Base-by-base conservation (phyloP, 1,284 basidiomycete genomes). In the Coniferiporia weirii region DNA sequence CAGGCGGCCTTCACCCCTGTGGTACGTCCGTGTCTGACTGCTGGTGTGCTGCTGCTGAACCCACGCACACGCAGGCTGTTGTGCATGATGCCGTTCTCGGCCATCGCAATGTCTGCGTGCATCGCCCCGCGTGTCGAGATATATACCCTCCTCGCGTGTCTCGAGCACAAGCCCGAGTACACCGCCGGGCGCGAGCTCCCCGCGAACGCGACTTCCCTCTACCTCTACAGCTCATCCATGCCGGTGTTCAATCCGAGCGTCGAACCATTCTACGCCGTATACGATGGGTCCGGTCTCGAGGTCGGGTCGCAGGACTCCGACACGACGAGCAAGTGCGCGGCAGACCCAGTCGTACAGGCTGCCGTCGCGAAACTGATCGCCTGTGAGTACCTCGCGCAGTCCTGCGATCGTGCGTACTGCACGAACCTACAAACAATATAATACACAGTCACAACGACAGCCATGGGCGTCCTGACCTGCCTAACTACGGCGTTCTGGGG, bases 401-500 rank as follows among this genome's bases (percentile, higher is more conserved):
- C 27, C n/a, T 27, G 27, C 27, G 27, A 5, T 27, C 27, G 27
- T 27, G 27, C 27, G 27, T 27, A 27, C 27, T 3, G 27, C 27
- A 5, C 27, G 27, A 27, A 27, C 27, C 27, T 27, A 27, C 27
- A 27, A 27, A 27, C 27, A 27, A 27, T 27, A 27, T 27, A 27
- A 27, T 27, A 54, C 66, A 54, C 63, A 82, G 86, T 79, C 35
- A 83, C 92, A 68, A 76, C 80, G 0, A 76, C 86, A 1, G 76
- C 79, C n/a, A 84, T 83, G 74, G 94, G 93, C 7, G 70, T 93
- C 47, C 75, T 91, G 17, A 77, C 79, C 45, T 85, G 84, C 65
- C 67, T 95, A 46, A 94, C 91, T 0, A 87, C 89, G 4, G 91
- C 83, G 1, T 93, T 85, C 79, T 96, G 94, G 94, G 89, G 89